Conservation (phyloP, 345 rosid genomes). For the Eutrema japonicum region DNA sequence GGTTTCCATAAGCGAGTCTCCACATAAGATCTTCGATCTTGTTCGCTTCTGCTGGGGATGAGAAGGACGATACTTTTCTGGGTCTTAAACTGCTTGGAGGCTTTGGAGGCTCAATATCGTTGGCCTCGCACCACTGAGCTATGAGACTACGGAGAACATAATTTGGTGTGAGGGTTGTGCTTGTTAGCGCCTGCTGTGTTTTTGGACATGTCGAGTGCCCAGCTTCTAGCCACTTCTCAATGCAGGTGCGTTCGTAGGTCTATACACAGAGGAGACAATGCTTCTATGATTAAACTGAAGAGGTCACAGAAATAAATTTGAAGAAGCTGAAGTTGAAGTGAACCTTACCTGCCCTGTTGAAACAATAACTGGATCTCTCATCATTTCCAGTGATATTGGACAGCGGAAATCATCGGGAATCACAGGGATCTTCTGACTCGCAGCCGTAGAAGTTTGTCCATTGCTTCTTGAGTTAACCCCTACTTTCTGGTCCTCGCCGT, state of each 20-base stretch:
- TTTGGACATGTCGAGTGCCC: conserved; percentile 94
- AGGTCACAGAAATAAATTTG: conserved; percentile 28
- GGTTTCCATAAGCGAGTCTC: conserved; percentile 73
- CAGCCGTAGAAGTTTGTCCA: conserved; percentile 64
- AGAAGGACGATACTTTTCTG: conserved; percentile 61
- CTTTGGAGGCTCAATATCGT: conserved; percentile 88
- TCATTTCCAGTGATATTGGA: conserved; percentile 93
- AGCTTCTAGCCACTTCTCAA: conserved; percentile 93
- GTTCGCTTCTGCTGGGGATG: conserved; percentile 73
- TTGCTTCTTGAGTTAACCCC: conserved; percentile 50
- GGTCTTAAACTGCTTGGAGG: conserved; percentile 73
- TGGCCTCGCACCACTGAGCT: conserved; percentile 96
- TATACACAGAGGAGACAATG: conserved; percentile 38
- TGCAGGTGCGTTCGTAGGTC: conserved; percentile 94
- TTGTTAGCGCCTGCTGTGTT: conserved; percentile 78
- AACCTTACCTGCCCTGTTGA: conserved; percentile 88
- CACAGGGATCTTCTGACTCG: conserved; percentile 64
- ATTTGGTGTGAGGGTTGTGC: conserved; percentile 79
- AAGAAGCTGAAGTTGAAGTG: conserved; percentile 17
- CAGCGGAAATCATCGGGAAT: conserved; percentile 97
- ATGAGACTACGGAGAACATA: conserved; percentile 94
- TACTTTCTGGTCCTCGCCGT: conserved; percentile 35
- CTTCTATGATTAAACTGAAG: conserved; percentile 6
- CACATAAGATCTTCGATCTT: conserved; percentile 75
- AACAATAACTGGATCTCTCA: conserved; percentile 98